A percentile compares a stretch with the other conserved stretches of the same genome.
These are phyloP conservation scores for Cardamine occulta DNA, from an alignment of 345 rosid species.

Conservation along the genomic window DNA sequence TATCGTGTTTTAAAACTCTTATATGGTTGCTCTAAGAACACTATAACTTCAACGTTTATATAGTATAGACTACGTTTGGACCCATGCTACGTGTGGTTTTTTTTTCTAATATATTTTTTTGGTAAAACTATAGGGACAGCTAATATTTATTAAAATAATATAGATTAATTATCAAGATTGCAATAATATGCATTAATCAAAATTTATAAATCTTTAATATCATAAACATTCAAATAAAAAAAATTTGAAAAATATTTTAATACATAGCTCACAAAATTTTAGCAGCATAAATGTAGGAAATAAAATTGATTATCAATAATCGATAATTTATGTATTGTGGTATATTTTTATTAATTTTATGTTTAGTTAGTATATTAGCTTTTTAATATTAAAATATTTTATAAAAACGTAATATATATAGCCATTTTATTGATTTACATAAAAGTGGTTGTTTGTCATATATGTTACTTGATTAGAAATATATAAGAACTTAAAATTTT, in stretches of 20 bases:
- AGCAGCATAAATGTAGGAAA: neutral
- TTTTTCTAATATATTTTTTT: too few species aligned
- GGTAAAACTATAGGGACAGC: too few species aligned
- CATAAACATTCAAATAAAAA: too few species aligned
- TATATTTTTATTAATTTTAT: neutral
- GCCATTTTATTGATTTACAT: neutral
- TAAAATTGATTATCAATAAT: neutral
- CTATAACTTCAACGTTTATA: too few species aligned
- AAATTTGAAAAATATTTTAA: too few species aligned
- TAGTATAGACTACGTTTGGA: too few species aligned
- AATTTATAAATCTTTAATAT: neutral
- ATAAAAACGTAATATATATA: neutral
- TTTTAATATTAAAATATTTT: neutral
- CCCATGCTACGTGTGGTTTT: too few species aligned
- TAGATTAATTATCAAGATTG: neutral
- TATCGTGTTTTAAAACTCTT: too few species aligned
- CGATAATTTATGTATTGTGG: neutral
- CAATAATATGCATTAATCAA: neutral
- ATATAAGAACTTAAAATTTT: neutral
- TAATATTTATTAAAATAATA: too few species aligned
- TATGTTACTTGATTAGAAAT: neutral
- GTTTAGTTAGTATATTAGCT: neutral
- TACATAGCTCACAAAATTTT: neutral
- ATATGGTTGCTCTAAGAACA: too few species aligned
- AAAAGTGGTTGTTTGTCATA: neutral